phyloP scores from a whole-genome alignment of 2,329 filamentous ascomycete genomes.

The Tolypocladium guangdongense region DNA sequence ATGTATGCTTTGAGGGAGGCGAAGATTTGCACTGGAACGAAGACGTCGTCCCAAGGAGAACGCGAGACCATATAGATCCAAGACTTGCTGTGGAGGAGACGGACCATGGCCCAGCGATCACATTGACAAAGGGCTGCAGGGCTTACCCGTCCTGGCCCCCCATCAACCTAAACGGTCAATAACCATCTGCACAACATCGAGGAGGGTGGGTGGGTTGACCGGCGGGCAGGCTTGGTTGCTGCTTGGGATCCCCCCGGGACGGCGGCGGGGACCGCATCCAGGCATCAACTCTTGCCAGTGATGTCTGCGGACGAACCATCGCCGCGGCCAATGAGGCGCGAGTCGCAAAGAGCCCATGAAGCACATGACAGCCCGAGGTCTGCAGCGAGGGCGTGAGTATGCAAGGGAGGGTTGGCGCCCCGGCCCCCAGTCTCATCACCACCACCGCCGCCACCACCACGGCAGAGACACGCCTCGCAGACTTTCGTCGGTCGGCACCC shows the following conservation, averaged over 20 bases:
- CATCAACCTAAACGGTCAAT: constrained; percentile 20
- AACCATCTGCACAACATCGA: constrained; percentile 20
- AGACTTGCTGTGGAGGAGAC: constrained; percentile 21
- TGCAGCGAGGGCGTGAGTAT: constrained; percentile 23
- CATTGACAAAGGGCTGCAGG: constrained; percentile 23
- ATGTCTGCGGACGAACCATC: neutral
- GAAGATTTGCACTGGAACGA: constrained; percentile 27
- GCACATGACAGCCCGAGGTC: constrained; percentile 24
- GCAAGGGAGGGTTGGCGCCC: constrained; percentile 21
- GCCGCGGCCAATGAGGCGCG: constrained; percentile 17
- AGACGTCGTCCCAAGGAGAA: constrained; percentile 18
- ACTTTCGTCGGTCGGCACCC: constrained; percentile 4
- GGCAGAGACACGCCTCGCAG: constrained; percentile 6
- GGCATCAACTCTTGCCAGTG: neutral
- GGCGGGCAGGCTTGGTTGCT: neutral
- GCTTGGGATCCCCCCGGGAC: constrained; percentile 4
- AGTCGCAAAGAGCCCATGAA: constrained; percentile 12
- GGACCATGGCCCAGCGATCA: constrained; percentile 16
- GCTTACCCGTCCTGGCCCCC: constrained; percentile 10
- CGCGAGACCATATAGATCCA: constrained; percentile 25
- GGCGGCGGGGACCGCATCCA: constrained; percentile 8
- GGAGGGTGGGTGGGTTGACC: constrained; percentile 1
- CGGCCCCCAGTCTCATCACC: neutral
- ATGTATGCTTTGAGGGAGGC: constrained; percentile 26
- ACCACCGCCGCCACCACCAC: constrained; percentile 13